phyloP scores from a whole-genome alignment of 345 rosid genomes.

The Angophora floribunda region DNA sequence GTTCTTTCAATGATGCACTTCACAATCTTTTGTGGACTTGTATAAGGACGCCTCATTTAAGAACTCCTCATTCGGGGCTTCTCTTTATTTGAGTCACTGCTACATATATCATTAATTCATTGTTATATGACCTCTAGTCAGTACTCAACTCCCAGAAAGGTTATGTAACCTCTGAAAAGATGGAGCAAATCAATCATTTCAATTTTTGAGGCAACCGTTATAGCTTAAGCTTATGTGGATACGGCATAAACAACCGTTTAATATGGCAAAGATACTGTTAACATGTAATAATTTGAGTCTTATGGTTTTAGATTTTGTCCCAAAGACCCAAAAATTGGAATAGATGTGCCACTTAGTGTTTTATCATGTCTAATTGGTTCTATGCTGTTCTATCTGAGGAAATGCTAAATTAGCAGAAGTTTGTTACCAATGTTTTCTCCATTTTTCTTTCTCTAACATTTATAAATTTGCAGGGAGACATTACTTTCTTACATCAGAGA shows the following conservation, averaged over 20 bases:
- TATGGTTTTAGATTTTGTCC: not conserved
- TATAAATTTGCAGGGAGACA: constrained; percentile 45
- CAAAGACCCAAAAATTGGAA: not conserved
- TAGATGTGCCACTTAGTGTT: not conserved
- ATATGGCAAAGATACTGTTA: not conserved
- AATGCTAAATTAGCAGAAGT: not conserved
- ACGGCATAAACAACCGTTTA: not conserved
- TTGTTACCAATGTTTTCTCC: not conserved
- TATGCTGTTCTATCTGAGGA: not conserved
- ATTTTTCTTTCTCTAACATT: not conserved
- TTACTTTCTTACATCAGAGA: constrained; percentile 57
- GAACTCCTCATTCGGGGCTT: not conserved
- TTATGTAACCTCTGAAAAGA: not conserved
- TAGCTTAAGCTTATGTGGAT: not conserved
- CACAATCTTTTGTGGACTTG: not conserved
- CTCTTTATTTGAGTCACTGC: not conserved
- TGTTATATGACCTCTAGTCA: not conserved
- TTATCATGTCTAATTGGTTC: not conserved
- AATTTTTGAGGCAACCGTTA: not conserved
- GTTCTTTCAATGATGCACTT: not conserved
- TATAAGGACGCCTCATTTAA: not conserved
- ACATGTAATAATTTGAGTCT: not conserved
- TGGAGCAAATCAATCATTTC: not conserved
- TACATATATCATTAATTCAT: not conserved
- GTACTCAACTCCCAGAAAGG: not conserved